Evolutionary conservation across 495 filamentous ascomycete species (phyloP), one percentile per base, ranked within the genome.

Genomic region (Staphylotrichum tortipilum): DNA sequence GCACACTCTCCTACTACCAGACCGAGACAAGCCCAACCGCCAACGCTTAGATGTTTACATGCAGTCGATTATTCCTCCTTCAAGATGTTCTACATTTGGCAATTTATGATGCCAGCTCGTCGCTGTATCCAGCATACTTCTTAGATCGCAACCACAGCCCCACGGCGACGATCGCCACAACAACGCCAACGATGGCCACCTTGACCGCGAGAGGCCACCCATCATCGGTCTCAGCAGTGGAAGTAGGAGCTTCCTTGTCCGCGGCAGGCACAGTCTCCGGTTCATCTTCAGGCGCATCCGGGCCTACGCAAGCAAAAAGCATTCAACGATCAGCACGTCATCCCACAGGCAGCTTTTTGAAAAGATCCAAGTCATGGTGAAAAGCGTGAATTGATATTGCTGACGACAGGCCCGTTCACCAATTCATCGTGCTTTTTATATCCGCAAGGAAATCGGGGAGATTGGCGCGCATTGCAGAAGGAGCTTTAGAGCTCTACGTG

Each of bases 401-500:
- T 10, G 26, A 41, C 21, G 15, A 8, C 47, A 26, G 29, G 28
- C 19, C 47, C 7, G 6, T 33, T 34, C 21, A 18, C 44, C 22
- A n/a, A 31, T 50, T 18, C 41, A 31, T 53, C 26, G 26, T 38
- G 9, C 42, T 55, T n/a, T 51, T 44, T 52, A 34, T 39, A 41
- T 50, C 34, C 39, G 35, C 44, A 33, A 44, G 17, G 34, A 43
- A 22, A 19, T 29, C 17, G 34, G 34, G 47, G 21, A 30, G 10
- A 47, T 39, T 39, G 43, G 38, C 42, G 44, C 29, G 51, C 38
- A 42, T 40, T 43, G 43, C 31, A 48, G 48, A 49, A 52, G 28
- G 50, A 37, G 44, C 30, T 58, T 78, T 88, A 97, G 69, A 96
- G 87, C 71, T 97, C 92, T 71, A 84, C 82, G 70, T 94, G 86